These are phyloP conservation scores for Dorcoceras hygrometricum DNA, from an alignment of 257 asterid species.

Conservation along the genomic window DNA sequence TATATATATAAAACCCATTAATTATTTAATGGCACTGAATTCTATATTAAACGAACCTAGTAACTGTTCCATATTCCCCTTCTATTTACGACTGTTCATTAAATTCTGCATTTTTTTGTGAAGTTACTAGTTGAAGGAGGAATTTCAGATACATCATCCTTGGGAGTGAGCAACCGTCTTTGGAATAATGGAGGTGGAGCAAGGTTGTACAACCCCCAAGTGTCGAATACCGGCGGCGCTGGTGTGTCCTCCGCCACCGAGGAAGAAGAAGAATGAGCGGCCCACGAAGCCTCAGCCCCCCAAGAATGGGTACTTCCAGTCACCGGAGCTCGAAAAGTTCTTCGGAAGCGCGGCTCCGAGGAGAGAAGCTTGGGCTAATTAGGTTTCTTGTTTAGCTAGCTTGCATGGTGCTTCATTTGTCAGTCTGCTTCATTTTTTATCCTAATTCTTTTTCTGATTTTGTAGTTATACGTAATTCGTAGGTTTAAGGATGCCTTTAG, in stretches of 20 bases:
- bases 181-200: conserved; percentile 37
- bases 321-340: conserved; percentile 57
- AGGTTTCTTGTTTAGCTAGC: not conserved
- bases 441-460: not conserved
- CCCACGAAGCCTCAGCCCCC: conserved; percentile 30
- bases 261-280: conserved; percentile 37
- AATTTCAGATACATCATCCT: not conserved
- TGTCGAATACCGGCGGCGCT: conserved; percentile 41
- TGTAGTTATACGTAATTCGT: not conserved
- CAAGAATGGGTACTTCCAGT: conserved; percentile 40
- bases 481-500: not conserved
- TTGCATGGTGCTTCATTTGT: not conserved
- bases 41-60: conserved; percentile 8
- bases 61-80: conserved; percentile 9
- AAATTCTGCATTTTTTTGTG: not conserved
- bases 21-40: conserved; percentile 17
- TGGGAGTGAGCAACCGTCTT: not conserved
- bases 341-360: conserved; percentile 28
- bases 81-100: not conserved
- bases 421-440: too few relatives aligned
- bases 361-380: conserved; percentile 31
- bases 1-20: conserved; percentile 1
- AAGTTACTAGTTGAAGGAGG: not conserved
- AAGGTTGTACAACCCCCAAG: conserved; percentile 67
- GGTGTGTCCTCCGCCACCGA: conserved; percentile 71